Percentiles rank a stretch among this genome's conserved stretches.
Evolutionary conservation across 1,284 basidiomycete genomes (phyloP).

Genomic region (Schizopora paradoxa): DNA sequence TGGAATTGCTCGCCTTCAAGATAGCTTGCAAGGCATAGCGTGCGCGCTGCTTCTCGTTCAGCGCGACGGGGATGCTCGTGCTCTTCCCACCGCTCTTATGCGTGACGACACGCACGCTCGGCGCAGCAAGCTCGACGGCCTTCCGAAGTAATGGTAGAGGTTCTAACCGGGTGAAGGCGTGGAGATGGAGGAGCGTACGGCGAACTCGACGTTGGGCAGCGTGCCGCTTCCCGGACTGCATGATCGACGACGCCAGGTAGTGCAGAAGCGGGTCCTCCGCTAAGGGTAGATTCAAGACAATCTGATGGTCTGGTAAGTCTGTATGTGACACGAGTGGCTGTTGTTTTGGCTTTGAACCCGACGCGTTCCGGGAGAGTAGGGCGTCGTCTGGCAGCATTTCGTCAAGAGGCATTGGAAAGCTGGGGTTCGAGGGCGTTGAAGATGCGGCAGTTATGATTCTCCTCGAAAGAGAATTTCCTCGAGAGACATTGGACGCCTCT

Average conservation of each 20-base stretch:
- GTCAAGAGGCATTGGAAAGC: too few species aligned
- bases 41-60: conserved; percentile 75
- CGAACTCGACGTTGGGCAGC: conserved; percentile 56
- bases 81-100: conserved; percentile 57
- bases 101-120: conserved; percentile 51
- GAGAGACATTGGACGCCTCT: too few species aligned
- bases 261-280: conserved; percentile 71
- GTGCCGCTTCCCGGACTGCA: conserved; percentile 64
- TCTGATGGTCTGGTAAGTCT: conserved; percentile 13
- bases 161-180: conserved; percentile 66
- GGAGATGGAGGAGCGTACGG: conserved; percentile 63
- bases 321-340: too few species aligned
- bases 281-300: conserved; percentile 56
- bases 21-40: conserved; percentile 64
- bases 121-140: conserved; percentile 62
- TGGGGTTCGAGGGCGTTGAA: too few species aligned
- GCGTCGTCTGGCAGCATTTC: too few species aligned
- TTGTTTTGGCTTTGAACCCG: too few species aligned
- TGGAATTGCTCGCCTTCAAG: conserved; percentile 48
- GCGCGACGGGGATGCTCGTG: conserved; percentile 57
- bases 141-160: conserved; percentile 74
- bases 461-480: too few species aligned
- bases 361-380: too few species aligned
- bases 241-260: conserved; percentile 64
- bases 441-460: too few species aligned